These are phyloP conservation scores for Naganishia onofrii DNA, from an alignment of 768 basidiomycete species.

Conservation along the genomic window DNA sequence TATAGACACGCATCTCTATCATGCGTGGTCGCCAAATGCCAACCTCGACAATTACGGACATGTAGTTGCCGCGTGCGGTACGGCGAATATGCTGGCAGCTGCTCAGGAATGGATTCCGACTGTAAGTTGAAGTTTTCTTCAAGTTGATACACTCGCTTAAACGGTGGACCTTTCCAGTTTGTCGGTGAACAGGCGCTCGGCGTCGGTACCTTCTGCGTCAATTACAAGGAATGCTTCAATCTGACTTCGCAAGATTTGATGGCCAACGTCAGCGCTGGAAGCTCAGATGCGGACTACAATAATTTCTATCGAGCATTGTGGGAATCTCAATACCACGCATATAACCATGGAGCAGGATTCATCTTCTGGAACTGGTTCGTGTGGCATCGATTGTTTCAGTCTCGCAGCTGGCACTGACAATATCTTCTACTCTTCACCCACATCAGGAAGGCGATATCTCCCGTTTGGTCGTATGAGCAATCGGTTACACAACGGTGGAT, in stretches of 20 bases:
- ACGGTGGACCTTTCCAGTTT: conserved; percentile 28
- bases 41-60: conserved; percentile 40
- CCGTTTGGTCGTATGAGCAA: conserved; percentile 44
- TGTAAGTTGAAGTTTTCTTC: conserved; percentile 28
- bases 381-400: neutral
- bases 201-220: conserved; percentile 43
- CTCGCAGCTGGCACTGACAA: neutral
- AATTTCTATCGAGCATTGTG: conserved; percentile 45
- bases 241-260: conserved; percentile 19
- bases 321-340: conserved; percentile 44
- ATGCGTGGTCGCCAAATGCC: conserved; percentile 32
- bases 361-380: conserved; percentile 39
- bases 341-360: conserved; percentile 43
- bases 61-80: conserved; percentile 38
- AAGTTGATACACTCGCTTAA: neutral
- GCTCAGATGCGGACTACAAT: conserved; percentile 36
- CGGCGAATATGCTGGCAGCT: conserved; percentile 30
- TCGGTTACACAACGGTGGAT: conserved; percentile 45
- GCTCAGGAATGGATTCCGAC: conserved; percentile 40
- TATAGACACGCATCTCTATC: conserved; percentile 45
- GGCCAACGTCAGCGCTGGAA: conserved; percentile 35
- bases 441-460: conserved; percentile 26
- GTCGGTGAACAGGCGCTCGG: conserved; percentile 46
- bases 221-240: conserved; percentile 42
- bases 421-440: neutral